These are phyloP conservation scores for Ulvella scutata DNA, from an alignment of 139 green algal species.

Conservation along the genomic window DNA sequence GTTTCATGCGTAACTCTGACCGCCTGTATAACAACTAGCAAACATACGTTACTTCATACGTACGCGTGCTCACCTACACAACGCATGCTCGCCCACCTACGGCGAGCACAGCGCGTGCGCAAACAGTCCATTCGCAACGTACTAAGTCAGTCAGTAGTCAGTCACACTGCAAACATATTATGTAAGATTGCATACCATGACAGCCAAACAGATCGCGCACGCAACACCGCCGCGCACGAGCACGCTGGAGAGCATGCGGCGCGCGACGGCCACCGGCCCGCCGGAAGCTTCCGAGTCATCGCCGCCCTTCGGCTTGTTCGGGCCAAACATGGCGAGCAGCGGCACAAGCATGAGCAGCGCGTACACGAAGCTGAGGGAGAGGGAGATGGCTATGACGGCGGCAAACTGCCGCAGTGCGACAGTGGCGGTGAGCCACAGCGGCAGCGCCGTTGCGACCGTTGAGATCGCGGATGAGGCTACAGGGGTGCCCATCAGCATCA, in stretches of 20 bases:
- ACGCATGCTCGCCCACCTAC: neutral
- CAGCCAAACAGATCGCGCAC: neutral
- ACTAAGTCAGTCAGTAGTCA: neutral
- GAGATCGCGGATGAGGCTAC: neutral
- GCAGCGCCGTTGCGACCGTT: conserved; percentile 1
- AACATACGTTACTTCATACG: neutral
- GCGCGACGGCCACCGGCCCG: neutral
- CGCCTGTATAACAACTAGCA: neutral
- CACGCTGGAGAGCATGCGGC: neutral
- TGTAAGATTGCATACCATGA: neutral
- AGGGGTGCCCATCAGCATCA: conserved; percentile 1
- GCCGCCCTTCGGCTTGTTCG: too few relatives aligned
- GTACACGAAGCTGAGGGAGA: neutral
- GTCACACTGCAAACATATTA: too few relatives aligned
- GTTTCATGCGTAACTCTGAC: neutral
- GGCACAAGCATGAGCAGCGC: neutral
- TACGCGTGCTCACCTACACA: neutral
- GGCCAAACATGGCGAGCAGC: neutral
- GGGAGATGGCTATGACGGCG: neutral
- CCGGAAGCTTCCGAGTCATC: neutral
- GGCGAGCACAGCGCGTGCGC: neutral
- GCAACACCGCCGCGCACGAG: neutral
- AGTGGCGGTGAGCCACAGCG: neutral
- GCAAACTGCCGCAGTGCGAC: neutral
- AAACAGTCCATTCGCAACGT: neutral